Evolutionary conservation across 2,329 filamentous ascomycete genomes (phyloP), one percentile per base, ranked within the genome.

Genomic region (Xylaria arbuscula): DNA sequence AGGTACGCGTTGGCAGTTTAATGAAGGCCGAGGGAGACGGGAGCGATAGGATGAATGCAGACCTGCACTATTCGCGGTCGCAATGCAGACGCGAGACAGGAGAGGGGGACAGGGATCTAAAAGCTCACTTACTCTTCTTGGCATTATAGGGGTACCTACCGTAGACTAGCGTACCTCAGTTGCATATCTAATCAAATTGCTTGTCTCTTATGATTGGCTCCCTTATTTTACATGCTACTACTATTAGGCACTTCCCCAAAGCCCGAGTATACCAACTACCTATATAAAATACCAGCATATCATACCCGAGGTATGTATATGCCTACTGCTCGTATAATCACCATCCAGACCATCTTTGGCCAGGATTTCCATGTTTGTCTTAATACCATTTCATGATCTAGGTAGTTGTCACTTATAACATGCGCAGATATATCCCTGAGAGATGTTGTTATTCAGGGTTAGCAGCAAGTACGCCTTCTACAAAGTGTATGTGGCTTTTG

Each of bases 1-100:
- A 19, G 9, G 22, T 55, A 62, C 67, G 42, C 38, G 48, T 40
- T 56, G 32, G 56, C 60, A 50, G 62, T 68, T 68, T 66, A 57
- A 66, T 59, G 58, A 63, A 40, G 24, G 40, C 53, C 34, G n/a
- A 62, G 47, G 19, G 50, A 40, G 36, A 59, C 58, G 47, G 38
- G 38, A 69, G 58, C 53, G 67, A 69, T 57, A 63, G 63, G 62
- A 63, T 48, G 53, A 36, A 64, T 54, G 60, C 24, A 54, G 17
- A 54, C 51, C 28, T 28, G n/a, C 42, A 47, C 28, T 36, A 54
- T n/a, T 28, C 32, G 32, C 38, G 19, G 28, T 40, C 10, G 28
- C 24, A 51, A 51, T 53, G 50, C 47, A 58, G 47, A 69, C 54
- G 50, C 50, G 55, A 50, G 47, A 64, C 65, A 63, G 50, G 55